Evolutionary conservation across 306 rosid genomes (phyloP), one percentile per base, ranked within the genome.

Genomic region (Rubus parviflorus): DNA sequence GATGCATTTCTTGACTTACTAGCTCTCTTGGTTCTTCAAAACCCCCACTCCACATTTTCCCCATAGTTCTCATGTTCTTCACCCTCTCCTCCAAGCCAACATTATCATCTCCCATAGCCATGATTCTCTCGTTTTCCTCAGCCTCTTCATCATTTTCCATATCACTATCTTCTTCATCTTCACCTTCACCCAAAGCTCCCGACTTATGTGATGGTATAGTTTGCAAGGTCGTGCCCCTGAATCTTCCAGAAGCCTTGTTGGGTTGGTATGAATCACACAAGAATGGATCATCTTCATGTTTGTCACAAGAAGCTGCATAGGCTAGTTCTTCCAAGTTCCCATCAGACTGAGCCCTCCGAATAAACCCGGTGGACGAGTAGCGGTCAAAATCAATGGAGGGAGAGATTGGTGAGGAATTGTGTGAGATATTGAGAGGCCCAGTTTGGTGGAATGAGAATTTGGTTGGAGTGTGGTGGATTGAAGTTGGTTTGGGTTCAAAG

Each of bases 321-420:
- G 84, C 85, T 7, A 91, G 83, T 38, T 85, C 87, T 66, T 86
- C 85, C 81, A 96, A 83, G 83, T 88, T 92, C 12, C 98, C 97
- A 47, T 89, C 98, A 49, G 99, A 96, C 79, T 90, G 92, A 60
- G 85, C 96, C 83, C 96, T 90, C 66, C 89, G 85, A 5, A 92
- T 84, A 7, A 92, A 89, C 37, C 94, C 89, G 45, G 76, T 83
- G n/a, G 67, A 78, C 38, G 78, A 7, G 22, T 11, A 47, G 41
- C 85, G 30, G 56, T 71, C 73, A 48, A 62, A 82, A 41, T 89
- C 91, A 74, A 89, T 48, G 52, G 98, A 84, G 30, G 90, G 97
- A 5, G 95, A 93, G 49, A 88, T 87, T 6, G 97, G 98, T 48
- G 98, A 93, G 79, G 96, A 85, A 45, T 19, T 84, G 83, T 87